Evolutionary conservation across 1,284 basidiomycete genomes (phyloP).

Genomic region (Cryptococcus sp.): DNA sequence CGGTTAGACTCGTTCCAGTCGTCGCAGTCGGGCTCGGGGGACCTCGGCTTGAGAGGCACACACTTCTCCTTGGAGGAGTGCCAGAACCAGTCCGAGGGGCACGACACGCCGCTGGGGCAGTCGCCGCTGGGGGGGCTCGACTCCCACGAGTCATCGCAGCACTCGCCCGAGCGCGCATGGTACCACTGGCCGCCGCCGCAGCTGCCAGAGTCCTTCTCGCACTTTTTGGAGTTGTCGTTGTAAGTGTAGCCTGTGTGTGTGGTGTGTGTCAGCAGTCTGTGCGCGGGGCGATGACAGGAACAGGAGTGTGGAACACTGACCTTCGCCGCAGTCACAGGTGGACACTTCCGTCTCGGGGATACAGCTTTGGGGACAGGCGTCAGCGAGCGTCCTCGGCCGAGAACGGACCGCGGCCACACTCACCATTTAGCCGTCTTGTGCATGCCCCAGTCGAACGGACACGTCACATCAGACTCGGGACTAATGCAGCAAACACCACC

Average conservation of each 20-base stretch:
- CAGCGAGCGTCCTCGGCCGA: neutral
- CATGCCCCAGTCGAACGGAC: conserved; percentile 21
- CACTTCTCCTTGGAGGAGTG: conserved; percentile 29
- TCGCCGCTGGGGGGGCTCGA: conserved; percentile 23
- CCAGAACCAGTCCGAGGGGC: conserved; percentile 48
- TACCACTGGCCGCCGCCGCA: conserved; percentile 30
- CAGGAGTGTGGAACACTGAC: neutral
- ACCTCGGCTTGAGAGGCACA: conserved; percentile 28
- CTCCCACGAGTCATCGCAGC: conserved; percentile 31
- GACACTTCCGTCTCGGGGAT: conserved; percentile 28
- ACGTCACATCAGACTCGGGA: conserved; percentile 8
- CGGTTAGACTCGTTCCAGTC: conserved; percentile 35
- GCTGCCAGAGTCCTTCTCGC: conserved; percentile 20
- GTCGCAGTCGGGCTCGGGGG: conserved; percentile 40
- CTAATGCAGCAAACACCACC: conserved; percentile 2
- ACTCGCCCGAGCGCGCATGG: conserved; percentile 29
- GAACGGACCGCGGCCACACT: neutral
- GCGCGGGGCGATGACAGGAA: neutral
- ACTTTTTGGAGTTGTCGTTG: conserved; percentile 29
- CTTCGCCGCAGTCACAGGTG: conserved; percentile 42
- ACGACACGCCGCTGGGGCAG: conserved; percentile 35
- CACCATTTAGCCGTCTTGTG: conserved; percentile 23
- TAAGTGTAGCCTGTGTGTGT: conserved; percentile 31
- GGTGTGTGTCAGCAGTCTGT: neutral
- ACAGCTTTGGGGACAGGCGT: conserved; percentile 18